phyloP scores from a whole-genome alignment of 1,284 basidiomycete genomes.

The Cystobasidium pallidum region DNA sequence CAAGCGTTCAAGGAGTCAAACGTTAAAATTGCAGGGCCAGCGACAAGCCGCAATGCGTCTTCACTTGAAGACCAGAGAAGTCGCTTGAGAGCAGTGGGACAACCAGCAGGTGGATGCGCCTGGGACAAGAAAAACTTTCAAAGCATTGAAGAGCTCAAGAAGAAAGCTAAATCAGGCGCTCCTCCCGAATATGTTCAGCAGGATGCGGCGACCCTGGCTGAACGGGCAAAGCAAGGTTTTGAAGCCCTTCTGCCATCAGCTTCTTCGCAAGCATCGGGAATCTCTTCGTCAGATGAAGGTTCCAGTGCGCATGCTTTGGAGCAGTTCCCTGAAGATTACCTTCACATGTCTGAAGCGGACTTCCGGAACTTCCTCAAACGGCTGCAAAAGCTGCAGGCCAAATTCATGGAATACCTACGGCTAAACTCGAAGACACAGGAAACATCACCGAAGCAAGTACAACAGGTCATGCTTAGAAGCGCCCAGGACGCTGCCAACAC shows the following conservation, averaged over 20 bases:
- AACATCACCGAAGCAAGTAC: neutral
- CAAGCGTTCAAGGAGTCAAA: constrained; percentile 20
- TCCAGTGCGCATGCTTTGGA: neutral
- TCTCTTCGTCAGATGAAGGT: neutral
- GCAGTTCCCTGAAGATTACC: constrained; percentile 28
- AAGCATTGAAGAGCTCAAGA: constrained; percentile 26
- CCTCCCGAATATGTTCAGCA: constrained; percentile 1
- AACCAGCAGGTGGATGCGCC: constrained; percentile 21
- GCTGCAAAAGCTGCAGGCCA: constrained; percentile 20
- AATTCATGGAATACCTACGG: constrained; percentile 26
- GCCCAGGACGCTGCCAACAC: neutral
- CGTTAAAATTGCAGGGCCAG: constrained; percentile 25
- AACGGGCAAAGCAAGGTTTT: neutral
- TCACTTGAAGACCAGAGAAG: neutral
- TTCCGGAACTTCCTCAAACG: constrained; percentile 24
- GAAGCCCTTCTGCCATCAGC: neutral
- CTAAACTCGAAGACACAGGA: neutral
- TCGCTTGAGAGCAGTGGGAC: constrained; percentile 8
- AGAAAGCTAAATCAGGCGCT: constrained; percentile 26
- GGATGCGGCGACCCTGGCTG: neutral
- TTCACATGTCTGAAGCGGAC: neutral
- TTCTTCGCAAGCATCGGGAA: neutral
- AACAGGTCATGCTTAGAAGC: neutral
- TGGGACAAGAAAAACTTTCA: constrained; percentile 38
- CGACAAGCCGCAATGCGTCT: neutral